phyloP scores from a whole-genome alignment of 2,329 filamentous ascomycete species.

The Sporothrix globosa region DNA sequence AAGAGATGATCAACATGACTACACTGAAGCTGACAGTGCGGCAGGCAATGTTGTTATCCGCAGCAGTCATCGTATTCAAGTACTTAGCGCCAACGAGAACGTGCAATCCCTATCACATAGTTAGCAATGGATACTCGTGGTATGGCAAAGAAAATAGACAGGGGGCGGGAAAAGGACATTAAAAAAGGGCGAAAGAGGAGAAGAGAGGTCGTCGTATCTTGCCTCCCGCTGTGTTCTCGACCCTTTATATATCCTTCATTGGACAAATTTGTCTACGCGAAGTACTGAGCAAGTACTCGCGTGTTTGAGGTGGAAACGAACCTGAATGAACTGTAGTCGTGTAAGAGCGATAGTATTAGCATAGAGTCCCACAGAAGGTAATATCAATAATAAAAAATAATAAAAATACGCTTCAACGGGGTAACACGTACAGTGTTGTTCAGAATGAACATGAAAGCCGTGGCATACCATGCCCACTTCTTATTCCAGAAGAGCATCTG shows the following conservation, averaged over 20 bases:
- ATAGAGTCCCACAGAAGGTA: not conserved
- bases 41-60: conserved; percentile 62
- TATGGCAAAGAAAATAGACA: not conserved
- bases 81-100: conserved; percentile 84
- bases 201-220: too few species aligned
- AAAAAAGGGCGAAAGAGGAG: too few species aligned
- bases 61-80: conserved; percentile 81
- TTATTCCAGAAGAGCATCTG: conserved; percentile 91
- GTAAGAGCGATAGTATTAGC: not conserved
- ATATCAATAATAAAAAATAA: not conserved
- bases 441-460: conserved; percentile 84
- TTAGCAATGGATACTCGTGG: conserved; percentile 3
- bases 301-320: conserved; percentile 36
- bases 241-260: too few species aligned
- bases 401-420: not conserved
- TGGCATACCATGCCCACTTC: conserved; percentile 69
- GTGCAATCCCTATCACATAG: conserved; percentile 65
- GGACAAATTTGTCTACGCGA: too few species aligned
- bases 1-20: conserved; percentile 74
- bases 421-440: conserved; percentile 70
- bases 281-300: not conserved
- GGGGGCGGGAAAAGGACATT: not conserved
- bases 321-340: conserved; percentile 68
- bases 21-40: conserved; percentile 82
- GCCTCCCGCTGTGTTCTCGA: too few species aligned